phyloP scores from a whole-genome alignment of 2,329 filamentous ascomycete species.

The Aureobasidium sp. region DNA sequence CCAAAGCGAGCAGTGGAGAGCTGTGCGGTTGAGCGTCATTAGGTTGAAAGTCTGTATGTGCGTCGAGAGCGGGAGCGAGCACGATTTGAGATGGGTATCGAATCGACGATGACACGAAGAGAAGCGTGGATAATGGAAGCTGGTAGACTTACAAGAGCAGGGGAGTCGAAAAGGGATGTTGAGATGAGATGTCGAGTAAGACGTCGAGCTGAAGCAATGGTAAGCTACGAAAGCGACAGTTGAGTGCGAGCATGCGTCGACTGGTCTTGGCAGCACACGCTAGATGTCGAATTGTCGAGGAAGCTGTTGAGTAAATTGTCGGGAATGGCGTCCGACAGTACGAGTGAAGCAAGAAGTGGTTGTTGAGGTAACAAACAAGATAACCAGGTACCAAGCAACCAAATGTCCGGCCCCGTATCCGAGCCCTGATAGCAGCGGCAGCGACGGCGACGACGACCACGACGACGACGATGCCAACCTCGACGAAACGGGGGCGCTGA shows the following conservation, averaged over 20 bases:
- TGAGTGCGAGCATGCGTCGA: background rate
- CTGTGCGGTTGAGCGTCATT: background rate
- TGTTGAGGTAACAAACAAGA: background rate
- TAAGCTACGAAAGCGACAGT: background rate
- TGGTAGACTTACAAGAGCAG: background rate
- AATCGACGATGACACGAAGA: background rate
- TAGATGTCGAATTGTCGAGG: background rate
- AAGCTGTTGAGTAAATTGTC: background rate
- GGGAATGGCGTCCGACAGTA: background rate
- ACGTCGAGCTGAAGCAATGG: background rate
- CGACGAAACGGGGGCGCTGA: background rate
- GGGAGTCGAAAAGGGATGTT: background rate
- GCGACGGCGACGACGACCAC: background rate
- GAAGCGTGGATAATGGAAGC: background rate
- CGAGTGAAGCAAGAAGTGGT: background rate
- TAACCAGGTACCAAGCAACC: background rate
- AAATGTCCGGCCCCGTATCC: background rate
- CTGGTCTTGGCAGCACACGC: background rate
- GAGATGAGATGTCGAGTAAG: background rate
- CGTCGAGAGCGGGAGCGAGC: background rate
- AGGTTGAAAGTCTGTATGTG: background rate
- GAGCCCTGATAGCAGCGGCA: background rate
- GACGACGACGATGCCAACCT: background rate
- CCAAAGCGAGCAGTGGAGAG: background rate
- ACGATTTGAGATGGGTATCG: background rate